phyloP scores from a whole-genome alignment of 2,329 filamentous ascomycete genomes.

The Neofusicoccum laricinum region DNA sequence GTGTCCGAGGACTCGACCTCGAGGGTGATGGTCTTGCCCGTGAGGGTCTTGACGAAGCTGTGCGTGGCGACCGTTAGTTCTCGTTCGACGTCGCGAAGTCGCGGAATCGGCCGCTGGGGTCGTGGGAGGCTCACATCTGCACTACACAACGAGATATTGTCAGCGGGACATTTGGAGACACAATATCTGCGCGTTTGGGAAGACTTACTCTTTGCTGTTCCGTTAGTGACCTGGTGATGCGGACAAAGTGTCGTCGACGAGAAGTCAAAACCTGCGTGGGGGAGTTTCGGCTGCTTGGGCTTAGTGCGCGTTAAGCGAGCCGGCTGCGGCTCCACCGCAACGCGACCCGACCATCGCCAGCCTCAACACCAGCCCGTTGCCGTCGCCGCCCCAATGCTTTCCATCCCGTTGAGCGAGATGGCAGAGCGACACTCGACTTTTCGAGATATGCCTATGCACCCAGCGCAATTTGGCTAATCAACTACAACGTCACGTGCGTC shows the following conservation, averaged over 20 bases:
- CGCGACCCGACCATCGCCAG: too few species aligned
- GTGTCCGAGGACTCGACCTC: constrained; percentile 99
- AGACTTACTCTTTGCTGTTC: constrained; percentile 11
- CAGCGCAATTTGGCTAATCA: too few species aligned
- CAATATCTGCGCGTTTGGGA: neutral
- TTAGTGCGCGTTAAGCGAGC: constrained; percentile 16
- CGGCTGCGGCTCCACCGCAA: constrained; percentile 53
- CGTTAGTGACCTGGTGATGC: constrained; percentile 18
- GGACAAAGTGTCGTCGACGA: constrained; percentile 15
- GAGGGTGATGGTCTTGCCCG: constrained; percentile 99
- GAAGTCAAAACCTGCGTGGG: constrained; percentile 16
- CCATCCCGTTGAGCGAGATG: too few species aligned
- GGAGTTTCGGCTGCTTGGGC: constrained; percentile 14
- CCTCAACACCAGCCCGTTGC: too few species aligned
- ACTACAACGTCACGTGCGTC: too few species aligned
- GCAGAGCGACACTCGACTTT: too few species aligned
- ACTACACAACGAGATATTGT: constrained; percentile 53
- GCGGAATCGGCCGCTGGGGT: constrained; percentile 18
- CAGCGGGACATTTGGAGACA: constrained; percentile 7
- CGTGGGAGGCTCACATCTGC: constrained; percentile 73
- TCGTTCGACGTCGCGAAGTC: constrained; percentile 17
- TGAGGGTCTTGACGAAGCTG: constrained; percentile 99
- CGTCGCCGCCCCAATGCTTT: too few species aligned
- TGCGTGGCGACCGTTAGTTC: constrained; percentile 25
- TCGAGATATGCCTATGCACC: too few species aligned